These are phyloP conservation scores for Candida nemodendra DNA, from an alignment of 805 yeast genomes.

Conservation along the genomic window DNA sequence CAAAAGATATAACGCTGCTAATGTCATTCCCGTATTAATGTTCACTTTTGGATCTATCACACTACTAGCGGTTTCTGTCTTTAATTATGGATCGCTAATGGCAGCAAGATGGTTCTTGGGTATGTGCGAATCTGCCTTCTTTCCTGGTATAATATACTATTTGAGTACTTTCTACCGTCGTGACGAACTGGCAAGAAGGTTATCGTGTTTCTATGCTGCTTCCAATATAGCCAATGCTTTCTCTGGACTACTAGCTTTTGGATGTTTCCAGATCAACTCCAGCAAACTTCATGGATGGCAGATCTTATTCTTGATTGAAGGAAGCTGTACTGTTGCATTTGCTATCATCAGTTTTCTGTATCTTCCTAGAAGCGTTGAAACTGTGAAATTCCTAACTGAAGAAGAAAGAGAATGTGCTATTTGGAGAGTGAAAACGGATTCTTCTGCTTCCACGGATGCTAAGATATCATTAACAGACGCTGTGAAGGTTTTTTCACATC, in stretches of 20 bases:
- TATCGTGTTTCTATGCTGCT: constrained; percentile 39
- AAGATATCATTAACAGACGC: constrained; percentile 40
- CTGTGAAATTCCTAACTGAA: constrained; percentile 37
- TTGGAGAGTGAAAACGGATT: constrained; percentile 43
- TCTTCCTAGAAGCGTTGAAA: constrained; percentile 38
- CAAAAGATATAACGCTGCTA: constrained; percentile 42
- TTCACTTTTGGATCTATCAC: constrained; percentile 45
- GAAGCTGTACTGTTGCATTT: constrained; percentile 37
- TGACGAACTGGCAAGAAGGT: constrained; percentile 36
- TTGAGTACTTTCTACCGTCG: constrained; percentile 38
- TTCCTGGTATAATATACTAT: constrained; percentile 40
- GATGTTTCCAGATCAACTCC: constrained; percentile 39
- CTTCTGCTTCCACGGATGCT: constrained; percentile 40
- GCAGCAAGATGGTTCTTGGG: constrained; percentile 40
- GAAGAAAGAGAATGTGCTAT: constrained; percentile 40
- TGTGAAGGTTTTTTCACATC: constrained; percentile 43
- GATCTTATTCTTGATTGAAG: constrained; percentile 46
- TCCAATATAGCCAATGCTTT: constrained; percentile 35
- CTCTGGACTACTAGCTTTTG: constrained; percentile 36
- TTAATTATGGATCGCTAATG: constrained; percentile 37
- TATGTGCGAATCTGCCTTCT: constrained; percentile 37
- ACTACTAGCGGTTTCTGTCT: constrained; percentile 37
- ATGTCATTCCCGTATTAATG: constrained; percentile 43
- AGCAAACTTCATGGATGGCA: constrained; percentile 46
- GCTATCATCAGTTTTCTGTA: constrained; percentile 34